Percentiles rank a stretch among this genome's conserved stretches.
These are phyloP conservation scores for Orbilia oligospora DNA, from an alignment of 2,329 filamentous ascomycete species.

Conservation along the genomic window DNA sequence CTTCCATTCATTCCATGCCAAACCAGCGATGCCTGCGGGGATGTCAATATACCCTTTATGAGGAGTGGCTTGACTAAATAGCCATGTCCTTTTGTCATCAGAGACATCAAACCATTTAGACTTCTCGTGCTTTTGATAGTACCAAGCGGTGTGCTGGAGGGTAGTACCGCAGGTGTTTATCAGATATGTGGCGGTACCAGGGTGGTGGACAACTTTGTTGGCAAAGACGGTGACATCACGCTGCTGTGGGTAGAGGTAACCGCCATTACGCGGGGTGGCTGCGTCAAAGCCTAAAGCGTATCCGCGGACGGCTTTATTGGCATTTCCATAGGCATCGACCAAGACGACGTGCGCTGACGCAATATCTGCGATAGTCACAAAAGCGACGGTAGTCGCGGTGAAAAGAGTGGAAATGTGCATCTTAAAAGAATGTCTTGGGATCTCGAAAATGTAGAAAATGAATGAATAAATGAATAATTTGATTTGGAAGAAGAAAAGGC, in stretches of 20 bases:
- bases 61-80: conserved; percentile 6
- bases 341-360: background rate
- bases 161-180: conserved; percentile 1
- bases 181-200: background rate
- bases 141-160: background rate
- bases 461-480: background rate
- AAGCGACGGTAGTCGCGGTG: background rate
- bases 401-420: conserved; percentile 13
- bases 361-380: background rate
- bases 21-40: background rate
- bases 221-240: conserved; percentile 3
- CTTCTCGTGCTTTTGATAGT: conserved; percentile 1
- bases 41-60: background rate
- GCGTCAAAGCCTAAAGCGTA: background rate
- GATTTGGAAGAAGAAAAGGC: background rate
- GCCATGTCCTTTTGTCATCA: background rate
- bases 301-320: background rate
- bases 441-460: background rate
- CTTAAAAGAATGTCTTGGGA: background rate
- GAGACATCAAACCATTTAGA: background rate
- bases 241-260: conserved; percentile 4
- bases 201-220: conserved; percentile 3
- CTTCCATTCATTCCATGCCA: background rate
- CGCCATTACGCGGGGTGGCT: background rate
- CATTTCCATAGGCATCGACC: conserved; percentile 3